phyloP scores from a whole-genome alignment of 192 early-diverging fungal genomes.

The Phlyctochytrium planicorne region DNA sequence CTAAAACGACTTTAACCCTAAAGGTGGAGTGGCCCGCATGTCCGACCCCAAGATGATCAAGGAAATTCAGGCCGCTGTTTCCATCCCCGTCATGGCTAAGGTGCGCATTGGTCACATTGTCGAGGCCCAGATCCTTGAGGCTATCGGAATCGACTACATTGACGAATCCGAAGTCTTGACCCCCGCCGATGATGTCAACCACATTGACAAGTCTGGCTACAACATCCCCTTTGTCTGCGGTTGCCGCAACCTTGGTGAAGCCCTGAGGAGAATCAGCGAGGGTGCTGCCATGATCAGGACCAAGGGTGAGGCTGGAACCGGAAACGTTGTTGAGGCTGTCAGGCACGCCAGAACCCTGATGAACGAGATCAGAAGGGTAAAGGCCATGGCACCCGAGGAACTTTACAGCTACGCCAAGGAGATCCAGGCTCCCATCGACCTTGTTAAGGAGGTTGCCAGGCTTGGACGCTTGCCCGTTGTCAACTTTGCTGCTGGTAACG shows the following conservation, averaged over 20 bases:
- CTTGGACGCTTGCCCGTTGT: slow-evolving; percentile 93
- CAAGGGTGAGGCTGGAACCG: slow-evolving; percentile 98
- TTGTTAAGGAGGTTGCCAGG: slow-evolving; percentile 84
- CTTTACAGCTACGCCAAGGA: slow-evolving; percentile 96
- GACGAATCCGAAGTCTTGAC: slow-evolving; percentile 98
- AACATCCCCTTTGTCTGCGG: slow-evolving; percentile 97
- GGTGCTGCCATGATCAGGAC: slow-evolving; percentile 98
- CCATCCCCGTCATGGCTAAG: slow-evolving; percentile 99
- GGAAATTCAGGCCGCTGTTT: slow-evolving; percentile 91
- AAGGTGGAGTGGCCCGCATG: slow-evolving; percentile 95
- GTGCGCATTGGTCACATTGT: slow-evolving; percentile 99
- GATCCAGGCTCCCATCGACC: slow-evolving; percentile 85
- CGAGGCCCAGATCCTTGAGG: slow-evolving; percentile 94
- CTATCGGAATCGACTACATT: slow-evolving; percentile 91
- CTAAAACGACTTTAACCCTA: too few relatives aligned
- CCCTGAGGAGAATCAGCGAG: slow-evolving; percentile 92
- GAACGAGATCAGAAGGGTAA: slow-evolving; percentile 81
- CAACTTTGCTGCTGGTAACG: slow-evolving; percentile 88
- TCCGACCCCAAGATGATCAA: slow-evolving; percentile 97
- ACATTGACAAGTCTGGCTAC: slow-evolving; percentile 92
- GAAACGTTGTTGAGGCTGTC: slow-evolving; percentile 97
- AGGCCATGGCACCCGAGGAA: slow-evolving; percentile 83
- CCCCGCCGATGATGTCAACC: slow-evolving; percentile 92
- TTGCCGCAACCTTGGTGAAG: slow-evolving; percentile 92
- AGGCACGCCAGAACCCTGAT: slow-evolving; percentile 89